A percentile compares a stretch with the other conserved stretches of the same genome.
phyloP scores from a whole-genome alignment of 2,329 filamentous ascomycete genomes.

The Westerdykella sp. region DNA sequence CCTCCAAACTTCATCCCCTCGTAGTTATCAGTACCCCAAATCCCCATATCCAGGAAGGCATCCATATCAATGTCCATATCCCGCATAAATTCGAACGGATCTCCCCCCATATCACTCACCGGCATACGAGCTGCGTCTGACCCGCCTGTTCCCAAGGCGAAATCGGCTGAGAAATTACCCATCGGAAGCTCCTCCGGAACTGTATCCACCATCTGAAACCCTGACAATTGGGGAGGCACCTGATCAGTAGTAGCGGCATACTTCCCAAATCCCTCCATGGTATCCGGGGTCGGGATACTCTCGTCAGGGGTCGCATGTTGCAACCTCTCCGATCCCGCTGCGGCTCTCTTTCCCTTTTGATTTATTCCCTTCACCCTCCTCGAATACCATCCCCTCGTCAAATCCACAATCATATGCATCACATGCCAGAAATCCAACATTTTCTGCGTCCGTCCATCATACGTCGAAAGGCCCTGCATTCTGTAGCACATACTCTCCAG shows the following conservation, averaged over 20 bases:
- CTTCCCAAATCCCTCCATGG: background rate
- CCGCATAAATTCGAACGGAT: conserved; percentile 21
- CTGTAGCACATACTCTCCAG: conserved; percentile 31
- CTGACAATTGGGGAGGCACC: background rate
- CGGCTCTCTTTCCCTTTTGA: conserved; percentile 2
- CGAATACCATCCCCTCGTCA: conserved; percentile 25
- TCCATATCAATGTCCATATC: conserved; percentile 29
- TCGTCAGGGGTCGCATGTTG: background rate
- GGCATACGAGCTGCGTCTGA: background rate
- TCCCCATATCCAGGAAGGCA: conserved; percentile 28
- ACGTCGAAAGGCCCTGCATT: conserved; percentile 25
- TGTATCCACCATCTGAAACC: background rate
- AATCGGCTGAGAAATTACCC: background rate
- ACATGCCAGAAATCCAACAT: conserved; percentile 28
- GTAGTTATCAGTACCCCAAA: conserved; percentile 27
- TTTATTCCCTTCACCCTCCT: too few species aligned
- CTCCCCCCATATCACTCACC: conserved; percentile 1
- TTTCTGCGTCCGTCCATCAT: conserved; percentile 15
- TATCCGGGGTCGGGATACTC: conserved; percentile 7
- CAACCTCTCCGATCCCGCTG: conserved; percentile 8
- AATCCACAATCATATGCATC: conserved; percentile 25
- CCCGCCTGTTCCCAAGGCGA: background rate
- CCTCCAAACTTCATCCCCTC: conserved; percentile 24
- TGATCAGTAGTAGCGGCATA: too few species aligned
- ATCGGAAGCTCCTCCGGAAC: background rate